Evolutionary conservation across 306 rosid genomes (phyloP), one percentile per base, ranked within the genome.

Genomic region (Acacia melanoxylon): DNA sequence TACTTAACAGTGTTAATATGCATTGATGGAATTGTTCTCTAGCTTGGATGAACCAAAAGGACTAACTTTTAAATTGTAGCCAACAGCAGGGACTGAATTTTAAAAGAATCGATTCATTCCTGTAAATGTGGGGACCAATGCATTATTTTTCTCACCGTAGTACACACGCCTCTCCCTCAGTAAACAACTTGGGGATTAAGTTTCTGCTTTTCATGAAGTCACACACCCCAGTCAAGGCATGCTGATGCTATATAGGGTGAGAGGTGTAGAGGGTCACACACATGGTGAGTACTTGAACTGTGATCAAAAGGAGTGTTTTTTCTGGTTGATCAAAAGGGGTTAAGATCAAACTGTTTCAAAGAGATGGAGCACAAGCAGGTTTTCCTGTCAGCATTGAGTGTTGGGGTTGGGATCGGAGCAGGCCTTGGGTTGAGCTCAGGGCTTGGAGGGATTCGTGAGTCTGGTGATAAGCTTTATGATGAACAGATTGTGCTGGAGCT

Each of bases 391-490:
- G 98, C 98, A 86, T 85, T 95, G 93, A 87, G 99, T 73, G 99
- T 92, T 59, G 99, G 99, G 79, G 95, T 93, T 78, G 99, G 99
- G 45, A 89, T 95, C 24, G 99, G 99, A 74, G 96, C 93, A 41
- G 98, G 99, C 70, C 87, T 95, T 74, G 95, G 97, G 27, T 86
- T 93, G 83, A 91, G 97, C 65, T 88, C 98, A 3, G 97, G 94
- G 20, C 94, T 95, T 37, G 93, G 88, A 33, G 97, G 93, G 62
- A 83, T 81, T 62, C 75, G 74, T 71, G 83, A 87, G 46, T 78
- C 88, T 33, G 90, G 87, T 74, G 97, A 22, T 58, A 27, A 92
- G 85, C 79, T 93, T 80, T 86, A 93, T 41, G 89, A 65, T 16
- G 96, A 91, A 75, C 93, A 84, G 69, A 92, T 95, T 86, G 93